Evolutionary conservation across 805 yeast species (phyloP), one percentile per base, ranked within the genome.

Genomic region (Candida krabiensis): DNA sequence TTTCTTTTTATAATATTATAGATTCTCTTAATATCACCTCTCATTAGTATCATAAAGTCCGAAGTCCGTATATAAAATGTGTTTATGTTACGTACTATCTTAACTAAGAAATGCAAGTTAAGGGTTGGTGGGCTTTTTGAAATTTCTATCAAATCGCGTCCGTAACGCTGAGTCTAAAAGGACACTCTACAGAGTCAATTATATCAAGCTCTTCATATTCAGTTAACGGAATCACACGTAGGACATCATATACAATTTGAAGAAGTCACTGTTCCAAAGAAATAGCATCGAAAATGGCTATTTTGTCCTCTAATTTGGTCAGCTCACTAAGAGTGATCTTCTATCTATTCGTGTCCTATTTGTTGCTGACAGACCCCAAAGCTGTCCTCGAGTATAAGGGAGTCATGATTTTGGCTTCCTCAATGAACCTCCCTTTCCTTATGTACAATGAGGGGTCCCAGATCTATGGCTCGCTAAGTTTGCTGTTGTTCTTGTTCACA

Each of bases 391-490:
- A 61, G 37, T 58, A 60, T 36, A 44, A 50, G 4, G 63, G 59
- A 3, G 51, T 60, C 22, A 21, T 56, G 19, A 46, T 60, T 15
- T 32, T 61, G 9, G 45, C 59, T 5, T 44, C 59, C 9, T 47
- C 66, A 4, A 60, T 61, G 65, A 54, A 55, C 23, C 41, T 61
- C 16, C 69, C 69, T 9, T 28, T 61, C 11, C 41, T 64, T 11
- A 40, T 58, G 44, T 55, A 54, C 4, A 58, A 60, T 35, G 64
- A 56, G 19, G 50, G 51, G 17, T 56, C 61, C 2, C 65, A 63
- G 28, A 46, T 61, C 6, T 63, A 61, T 43, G 86, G 86, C 1
- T 35, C 74, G 1, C 50, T 79, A 26, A 70, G 79, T 2, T 38
- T 78, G 3, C 48, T 79, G 15, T 57, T 81, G 17, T 58, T 63